Percentiles rank a stretch among this genome's conserved stretches.
Conservation (phyloP, 805 yeast genomes). For the Starmerella davenportii region DNA sequence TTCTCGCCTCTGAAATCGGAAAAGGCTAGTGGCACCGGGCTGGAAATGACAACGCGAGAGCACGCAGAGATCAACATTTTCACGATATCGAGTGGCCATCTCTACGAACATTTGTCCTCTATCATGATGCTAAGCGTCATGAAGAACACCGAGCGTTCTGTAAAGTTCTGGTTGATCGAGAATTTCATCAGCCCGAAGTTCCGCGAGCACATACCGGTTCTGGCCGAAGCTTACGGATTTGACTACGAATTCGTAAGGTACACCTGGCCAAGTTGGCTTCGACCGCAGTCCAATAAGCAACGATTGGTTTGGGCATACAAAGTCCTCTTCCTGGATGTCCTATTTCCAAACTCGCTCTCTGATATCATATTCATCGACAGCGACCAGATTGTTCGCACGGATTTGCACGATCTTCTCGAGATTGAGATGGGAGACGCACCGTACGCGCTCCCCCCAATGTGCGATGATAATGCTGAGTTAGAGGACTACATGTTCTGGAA, state of each 20-base stretch:
- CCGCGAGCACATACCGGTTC: constrained; percentile 36
- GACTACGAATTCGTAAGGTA: constrained; percentile 64
- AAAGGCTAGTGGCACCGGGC: neutral
- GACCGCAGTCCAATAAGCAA: constrained; percentile 59
- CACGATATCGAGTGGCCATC: constrained; percentile 65
- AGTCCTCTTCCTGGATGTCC: constrained; percentile 64
- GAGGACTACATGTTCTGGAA: constrained; percentile 87
- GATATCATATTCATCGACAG: constrained; percentile 75
- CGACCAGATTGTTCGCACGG: constrained; percentile 64
- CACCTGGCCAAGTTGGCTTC: constrained; percentile 85
- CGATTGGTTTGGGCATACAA: constrained; percentile 80
- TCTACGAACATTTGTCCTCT: constrained; percentile 53
- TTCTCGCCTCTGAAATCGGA: neutral
- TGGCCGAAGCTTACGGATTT: constrained; percentile 44
- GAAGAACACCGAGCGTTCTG: constrained; percentile 42
- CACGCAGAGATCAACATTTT: constrained; percentile 59
- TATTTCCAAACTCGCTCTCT: constrained; percentile 62
- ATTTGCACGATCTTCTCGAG: constrained; percentile 48
- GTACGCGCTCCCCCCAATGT: constrained; percentile 77
- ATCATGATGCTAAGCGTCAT: constrained; percentile 71
- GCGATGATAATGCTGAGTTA: constrained; percentile 60
- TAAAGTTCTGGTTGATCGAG: constrained; percentile 76
- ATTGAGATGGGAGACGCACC: constrained; percentile 63
- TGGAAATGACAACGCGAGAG: neutral
- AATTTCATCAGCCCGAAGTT: constrained; percentile 61